Evolutionary conservation across 176 grass and related monocot genomes (phyloP), one percentile per base, ranked within the genome.

Genomic region (Aegilops speltoides): DNA sequence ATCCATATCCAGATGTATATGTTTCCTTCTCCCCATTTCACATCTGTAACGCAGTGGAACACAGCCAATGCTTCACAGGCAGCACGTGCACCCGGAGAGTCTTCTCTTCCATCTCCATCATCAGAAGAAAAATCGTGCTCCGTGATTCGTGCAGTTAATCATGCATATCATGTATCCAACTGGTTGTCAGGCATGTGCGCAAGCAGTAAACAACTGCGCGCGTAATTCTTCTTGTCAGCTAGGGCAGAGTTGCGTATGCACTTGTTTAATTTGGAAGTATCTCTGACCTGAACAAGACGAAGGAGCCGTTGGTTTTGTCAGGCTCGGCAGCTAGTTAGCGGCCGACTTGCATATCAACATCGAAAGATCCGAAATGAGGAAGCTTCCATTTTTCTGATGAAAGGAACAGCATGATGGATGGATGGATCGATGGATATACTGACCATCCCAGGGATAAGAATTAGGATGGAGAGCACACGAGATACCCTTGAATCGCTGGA

Each of bases 21-120:
- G 0, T 57, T 57, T 57, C 54, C 54, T 57, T 8, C 54, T 57
- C 2, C 19, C 54, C 36, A 12, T 14, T 43, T 11, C 72, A 48
- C 1, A 28, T 14, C 72, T 75, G 32, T 50, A 16, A 8, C 40
- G 72, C 41, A 29, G 41, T 10, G 19, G 72, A 50, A 5, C 73
- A 32, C 81, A 83, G 81, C 50, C 60, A 38, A 22, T 84, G 37
- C 82, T 22, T 68, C 46, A 60, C 75, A 31, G 45, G 84, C 74
- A 69, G 16, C 64, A 86, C 34, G 76, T 86, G 84, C 65, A 71
- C n/a, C 76, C 28, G 84, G 32, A 75, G 11, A 75, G 24, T 3
- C 37, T 23, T 40, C 71, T 75, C 54, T 57, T 57, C 72, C 40
- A 50, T 7, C 40, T 76, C 73, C 24, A 17, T 50, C 43, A 48